Percentiles rank a stretch among this genome's conserved stretches.
Evolutionary conservation across 805 yeast species (phyloP).

Genomic region (Starmerella stigmatis): DNA sequence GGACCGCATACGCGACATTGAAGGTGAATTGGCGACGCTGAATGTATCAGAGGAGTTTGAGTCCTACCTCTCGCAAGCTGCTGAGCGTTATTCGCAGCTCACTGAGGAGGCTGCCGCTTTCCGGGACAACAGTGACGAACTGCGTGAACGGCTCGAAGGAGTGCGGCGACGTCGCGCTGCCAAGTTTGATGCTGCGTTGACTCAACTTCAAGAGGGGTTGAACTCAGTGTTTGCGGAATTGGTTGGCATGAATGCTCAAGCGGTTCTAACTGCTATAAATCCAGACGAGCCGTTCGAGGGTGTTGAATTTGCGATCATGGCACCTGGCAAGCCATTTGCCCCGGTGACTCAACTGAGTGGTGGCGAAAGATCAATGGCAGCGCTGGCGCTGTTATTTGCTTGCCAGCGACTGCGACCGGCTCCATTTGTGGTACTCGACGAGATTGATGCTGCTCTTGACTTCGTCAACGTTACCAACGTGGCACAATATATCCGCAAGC

Average conservation of each 20-base stretch:
- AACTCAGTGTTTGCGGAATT: slow-evolving; percentile 76
- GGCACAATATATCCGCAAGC: slow-evolving; percentile 67
- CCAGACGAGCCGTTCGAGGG: slow-evolving; percentile 90
- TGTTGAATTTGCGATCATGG: slow-evolving; percentile 84
- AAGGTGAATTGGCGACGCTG: neutral
- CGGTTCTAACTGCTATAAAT: slow-evolving; percentile 74
- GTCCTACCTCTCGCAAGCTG: neutral
- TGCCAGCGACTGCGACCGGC: slow-evolving; percentile 85
- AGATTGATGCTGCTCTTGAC: slow-evolving; percentile 96
- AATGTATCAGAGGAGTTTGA: slow-evolving; percentile 4
- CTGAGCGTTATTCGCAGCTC: slow-evolving; percentile 6
- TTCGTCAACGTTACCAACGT: slow-evolving; percentile 74
- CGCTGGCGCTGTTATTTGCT: slow-evolving; percentile 82
- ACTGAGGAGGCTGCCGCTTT: slow-evolving; percentile 9
- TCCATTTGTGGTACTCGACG: slow-evolving; percentile 92
- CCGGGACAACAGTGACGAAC: slow-evolving; percentile 11
- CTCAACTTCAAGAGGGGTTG: slow-evolving; percentile 61
- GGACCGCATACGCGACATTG: slow-evolving; percentile 5
- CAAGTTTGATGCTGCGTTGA: slow-evolving; percentile 59
- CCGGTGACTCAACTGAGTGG: slow-evolving; percentile 91
- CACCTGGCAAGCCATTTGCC: slow-evolving; percentile 85
- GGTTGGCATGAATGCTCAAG: slow-evolving; percentile 61
- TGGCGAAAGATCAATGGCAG: slow-evolving; percentile 95
- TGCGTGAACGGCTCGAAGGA: slow-evolving; percentile 37
- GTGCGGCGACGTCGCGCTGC: slow-evolving; percentile 51